phyloP scores from a whole-genome alignment of 1,284 basidiomycete species.

The Peniophora sp. region DNA sequence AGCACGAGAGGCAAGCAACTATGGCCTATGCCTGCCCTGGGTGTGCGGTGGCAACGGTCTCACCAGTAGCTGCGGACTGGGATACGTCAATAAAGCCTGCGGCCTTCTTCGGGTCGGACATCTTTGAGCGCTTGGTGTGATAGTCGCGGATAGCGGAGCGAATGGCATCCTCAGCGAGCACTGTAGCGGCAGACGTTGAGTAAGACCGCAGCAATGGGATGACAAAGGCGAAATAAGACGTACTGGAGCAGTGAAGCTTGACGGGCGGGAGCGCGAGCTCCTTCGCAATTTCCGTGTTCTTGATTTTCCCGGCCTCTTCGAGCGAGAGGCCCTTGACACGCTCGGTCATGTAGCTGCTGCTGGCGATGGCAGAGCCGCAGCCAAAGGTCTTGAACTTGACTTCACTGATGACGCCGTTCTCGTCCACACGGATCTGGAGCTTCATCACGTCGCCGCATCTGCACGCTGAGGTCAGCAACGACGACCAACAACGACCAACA shows the following conservation, averaged over 20 bases:
- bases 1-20: too few relatives aligned
- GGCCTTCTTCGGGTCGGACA: constrained; percentile 40
- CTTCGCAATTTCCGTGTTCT: constrained; percentile 99
- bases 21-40: constrained; percentile 21
- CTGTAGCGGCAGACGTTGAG: constrained; percentile 29
- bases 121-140: constrained; percentile 63
- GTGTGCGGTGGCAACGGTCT: constrained; percentile 60
- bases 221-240: constrained; percentile 20
- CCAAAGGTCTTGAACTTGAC: constrained; percentile 99
- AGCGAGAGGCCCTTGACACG: constrained; percentile 92
- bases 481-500: constrained; percentile 2
- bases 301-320: constrained; percentile 93
- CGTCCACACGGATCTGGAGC: constrained; percentile 96
- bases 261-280: constrained; percentile 94
- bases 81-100: constrained; percentile 71
- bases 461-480: constrained; percentile 5
- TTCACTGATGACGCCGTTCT: constrained; percentile 91
- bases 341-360: constrained; percentile 96
- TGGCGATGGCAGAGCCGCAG: constrained; percentile 95
- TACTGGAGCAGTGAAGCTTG: constrained; percentile 87
- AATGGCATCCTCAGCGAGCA: constrained; percentile 98
- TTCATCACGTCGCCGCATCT: constrained; percentile 97
- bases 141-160: constrained; percentile 92
- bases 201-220: constrained; percentile 4
- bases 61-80: constrained; percentile 57